Evolutionary conservation across 495 filamentous ascomycete species (phyloP).

Genomic region (Aspergillus egyptiacus): DNA sequence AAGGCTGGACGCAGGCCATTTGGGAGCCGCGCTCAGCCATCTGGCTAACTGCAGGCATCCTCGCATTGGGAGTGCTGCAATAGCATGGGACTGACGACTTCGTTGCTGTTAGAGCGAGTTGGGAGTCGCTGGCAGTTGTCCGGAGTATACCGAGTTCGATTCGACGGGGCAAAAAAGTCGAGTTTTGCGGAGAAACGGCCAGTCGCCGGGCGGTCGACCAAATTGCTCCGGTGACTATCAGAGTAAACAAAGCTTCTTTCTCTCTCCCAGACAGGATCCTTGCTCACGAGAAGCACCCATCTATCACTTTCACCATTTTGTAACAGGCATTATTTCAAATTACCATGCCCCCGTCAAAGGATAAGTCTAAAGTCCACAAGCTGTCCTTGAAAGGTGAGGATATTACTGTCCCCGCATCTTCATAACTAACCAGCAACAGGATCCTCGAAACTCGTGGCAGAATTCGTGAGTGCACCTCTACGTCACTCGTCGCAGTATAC

Average conservation of each 20-base stretch:
- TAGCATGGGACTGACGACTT: constrained; percentile 30
- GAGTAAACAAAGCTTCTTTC: constrained; percentile 33
- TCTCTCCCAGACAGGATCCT: neutral
- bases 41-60: constrained; percentile 50
- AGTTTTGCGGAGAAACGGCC: constrained; percentile 28
- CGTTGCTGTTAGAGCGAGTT: neutral
- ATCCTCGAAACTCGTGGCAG: constrained; percentile 82
- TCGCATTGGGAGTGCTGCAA: constrained; percentile 46
- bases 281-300: neutral
- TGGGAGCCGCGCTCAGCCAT: constrained; percentile 44
- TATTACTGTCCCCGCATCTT: neutral
- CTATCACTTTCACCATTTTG: neutral
- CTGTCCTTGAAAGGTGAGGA: constrained; percentile 76
- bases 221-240: constrained; percentile 37
- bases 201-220: constrained; percentile 22
- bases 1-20: constrained; percentile 33
- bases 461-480: constrained; percentile 66
- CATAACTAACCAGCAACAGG: constrained; percentile 38
- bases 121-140: neutral
- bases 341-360: constrained; percentile 54
- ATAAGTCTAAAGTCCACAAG: constrained; percentile 91
- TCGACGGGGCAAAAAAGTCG: constrained; percentile 18
- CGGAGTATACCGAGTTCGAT: constrained; percentile 1
- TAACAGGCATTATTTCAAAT: neutral
- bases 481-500: constrained; percentile 13